Evolutionary conservation across 2,329 filamentous ascomycete species (phyloP), one percentile per base, ranked within the genome.

Genomic region (Albifimbria verrucaria): DNA sequence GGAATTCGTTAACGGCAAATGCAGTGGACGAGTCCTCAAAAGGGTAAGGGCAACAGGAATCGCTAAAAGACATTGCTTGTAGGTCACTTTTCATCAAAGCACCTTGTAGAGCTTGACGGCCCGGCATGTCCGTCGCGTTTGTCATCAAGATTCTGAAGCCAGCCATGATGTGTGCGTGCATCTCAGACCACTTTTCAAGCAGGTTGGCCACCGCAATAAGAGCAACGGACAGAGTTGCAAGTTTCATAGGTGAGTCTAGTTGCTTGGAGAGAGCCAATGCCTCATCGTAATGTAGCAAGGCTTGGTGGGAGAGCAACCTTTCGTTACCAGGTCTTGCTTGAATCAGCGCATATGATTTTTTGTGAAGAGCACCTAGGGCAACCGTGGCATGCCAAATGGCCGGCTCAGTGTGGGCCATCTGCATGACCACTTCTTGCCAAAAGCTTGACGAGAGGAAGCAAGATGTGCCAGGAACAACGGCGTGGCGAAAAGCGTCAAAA

Each of bases 401-500:
- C 7, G 67, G 66, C 49, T 72, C 68, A 45, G 50, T 54, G 50
- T 71, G 67, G 0, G 70, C 67, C 2, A 68, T 55, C 59, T 71
- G 68, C 1, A 72, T 56, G 2, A 70, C 28, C 7, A 64, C 59
- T 6, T 55, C 53, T 7, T 57, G 61, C 70, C 69, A 72, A 46
- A 72, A 71, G 5, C 56, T 51, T 2, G 66, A 67, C 2, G 64
- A 63, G 28, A 66, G 60, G 24, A 68, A 62, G 0, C 57, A 51
- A 2, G 55, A 58, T 9, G 66, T 67, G 4, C 61, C 61, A 1
- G 64, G 59, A 1, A 59, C 65, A 0, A 69, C 69, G 17, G 64
- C 52, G 24, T 60, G 59, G 2, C 70, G 65, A 58, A 72, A 72
- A 48, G 70, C 62, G 52, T 72, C 70, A 20, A 72, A 72, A 3